A percentile compares a stretch with the other conserved stretches of the same genome.
Evolutionary conservation across 2,329 filamentous ascomycete species (phyloP).

Genomic region (Thermoascus crustaceus): DNA sequence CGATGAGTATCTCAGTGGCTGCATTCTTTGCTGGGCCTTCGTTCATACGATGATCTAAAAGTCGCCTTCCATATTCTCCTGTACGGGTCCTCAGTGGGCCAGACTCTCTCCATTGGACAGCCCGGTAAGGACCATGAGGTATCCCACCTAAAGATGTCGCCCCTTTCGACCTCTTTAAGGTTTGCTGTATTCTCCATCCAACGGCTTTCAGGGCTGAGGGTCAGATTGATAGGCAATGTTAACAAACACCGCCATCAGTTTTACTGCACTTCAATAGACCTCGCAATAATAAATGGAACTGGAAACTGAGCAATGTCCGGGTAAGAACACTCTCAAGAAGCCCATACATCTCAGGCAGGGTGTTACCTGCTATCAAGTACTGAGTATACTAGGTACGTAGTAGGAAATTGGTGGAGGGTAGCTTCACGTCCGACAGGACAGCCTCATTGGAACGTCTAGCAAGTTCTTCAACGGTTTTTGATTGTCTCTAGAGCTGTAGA

Average conservation of each 20-base stretch:
- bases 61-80: constrained; percentile 7
- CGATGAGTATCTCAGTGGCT: constrained; percentile 5
- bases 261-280: constrained; percentile 5
- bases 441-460: no score
- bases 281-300: no score
- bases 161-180: not conserved
- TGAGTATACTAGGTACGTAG: no score
- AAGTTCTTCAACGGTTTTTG: no score
- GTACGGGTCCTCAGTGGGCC: not conserved
- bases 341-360: no score
- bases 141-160: constrained; percentile 1
- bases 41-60: constrained; percentile 1
- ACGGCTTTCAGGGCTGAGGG: constrained; percentile 4
- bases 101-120: not conserved
- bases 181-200: not conserved
- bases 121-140: not conserved
- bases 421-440: no score
- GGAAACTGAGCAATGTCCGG: no score
- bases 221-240: constrained; percentile 5
- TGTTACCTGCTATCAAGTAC: no score
- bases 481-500: no score
- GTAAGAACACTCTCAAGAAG: no score
- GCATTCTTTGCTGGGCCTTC: not conserved
- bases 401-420: no score
- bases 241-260: constrained; percentile 5